Conservation (phyloP, 169 alveolate species). For the Eimeria brunetti region DNA sequence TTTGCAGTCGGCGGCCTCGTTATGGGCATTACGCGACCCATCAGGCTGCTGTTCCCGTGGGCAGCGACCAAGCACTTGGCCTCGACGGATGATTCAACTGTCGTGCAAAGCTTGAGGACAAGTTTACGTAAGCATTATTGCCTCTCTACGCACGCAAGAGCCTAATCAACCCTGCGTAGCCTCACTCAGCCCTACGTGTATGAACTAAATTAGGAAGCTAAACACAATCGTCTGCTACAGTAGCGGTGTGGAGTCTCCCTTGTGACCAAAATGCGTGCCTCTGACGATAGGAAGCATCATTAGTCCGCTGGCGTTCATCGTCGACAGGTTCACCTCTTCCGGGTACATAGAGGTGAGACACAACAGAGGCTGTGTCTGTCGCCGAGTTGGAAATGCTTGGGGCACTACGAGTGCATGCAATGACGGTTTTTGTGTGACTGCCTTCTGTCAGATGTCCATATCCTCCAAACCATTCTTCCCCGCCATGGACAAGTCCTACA, state of each 20-base stretch:
- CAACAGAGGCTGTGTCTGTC: background rate
- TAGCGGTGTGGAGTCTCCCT: background rate
- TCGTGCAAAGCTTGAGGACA: conserved; percentile 62
- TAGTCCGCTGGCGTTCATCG: conserved; percentile 66
- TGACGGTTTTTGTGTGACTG: background rate
- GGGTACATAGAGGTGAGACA: conserved; percentile 73
- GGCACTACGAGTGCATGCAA: background rate
- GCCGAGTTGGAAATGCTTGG: background rate
- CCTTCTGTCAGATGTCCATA: conserved; percentile 71
- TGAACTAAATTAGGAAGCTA: background rate
- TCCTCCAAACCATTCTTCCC: conserved; percentile 79
- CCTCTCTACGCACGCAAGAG: background rate
- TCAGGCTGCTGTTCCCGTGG: conserved; percentile 73
- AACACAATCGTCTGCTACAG: background rate
- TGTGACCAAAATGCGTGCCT: background rate
- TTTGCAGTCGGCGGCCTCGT: conserved; percentile 78
- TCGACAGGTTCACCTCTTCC: conserved; percentile 80
- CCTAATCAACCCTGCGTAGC: background rate
- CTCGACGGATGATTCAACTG: conserved; percentile 33
- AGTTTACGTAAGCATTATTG: conserved; percentile 33
- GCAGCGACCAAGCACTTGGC: conserved; percentile 67
- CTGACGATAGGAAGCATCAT: conserved; percentile 57
- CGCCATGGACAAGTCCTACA: conserved; percentile 77
- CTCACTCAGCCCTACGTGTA: background rate
- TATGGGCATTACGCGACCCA: conserved; percentile 69